These are phyloP conservation scores for Erodium maritimum DNA, from an alignment of 345 rosid genomes.

Conservation along the genomic window DNA sequence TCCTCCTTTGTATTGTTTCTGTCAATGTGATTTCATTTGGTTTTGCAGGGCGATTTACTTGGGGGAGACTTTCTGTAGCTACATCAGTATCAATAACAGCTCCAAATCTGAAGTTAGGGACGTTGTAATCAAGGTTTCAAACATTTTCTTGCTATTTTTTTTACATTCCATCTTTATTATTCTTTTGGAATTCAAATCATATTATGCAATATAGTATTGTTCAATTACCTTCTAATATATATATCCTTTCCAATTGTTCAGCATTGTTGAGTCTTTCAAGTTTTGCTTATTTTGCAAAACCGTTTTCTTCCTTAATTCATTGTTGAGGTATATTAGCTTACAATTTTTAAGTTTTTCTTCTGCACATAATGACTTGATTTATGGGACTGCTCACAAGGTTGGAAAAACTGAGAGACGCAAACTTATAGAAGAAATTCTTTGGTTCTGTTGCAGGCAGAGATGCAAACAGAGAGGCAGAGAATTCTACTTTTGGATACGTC, in stretches of 20 bases:
- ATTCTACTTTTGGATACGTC: constrained; percentile 79
- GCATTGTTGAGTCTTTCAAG: constrained; percentile 1
- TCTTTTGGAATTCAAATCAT: too few species aligned
- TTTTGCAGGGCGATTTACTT: constrained; percentile 68
- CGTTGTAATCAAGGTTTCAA: constrained; percentile 54
- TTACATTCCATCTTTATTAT: not conserved
- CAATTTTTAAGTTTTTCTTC: not conserved
- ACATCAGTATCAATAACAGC: constrained; percentile 80
- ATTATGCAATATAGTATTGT: not conserved
- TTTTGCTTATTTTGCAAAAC: not conserved
- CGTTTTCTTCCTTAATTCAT: not conserved
- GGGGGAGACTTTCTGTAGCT: constrained; percentile 93
- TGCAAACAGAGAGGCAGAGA: constrained; percentile 90
- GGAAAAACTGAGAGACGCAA: not conserved
- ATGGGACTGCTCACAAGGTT: too few species aligned
- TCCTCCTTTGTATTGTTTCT: too few species aligned
- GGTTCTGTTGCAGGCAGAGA: constrained; percentile 68
- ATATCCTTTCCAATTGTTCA: too few species aligned
- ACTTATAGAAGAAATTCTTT: too few species aligned
- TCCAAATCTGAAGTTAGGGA: constrained; percentile 80
- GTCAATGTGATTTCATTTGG: not conserved
- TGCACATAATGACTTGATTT: not conserved
- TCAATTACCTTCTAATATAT: too few species aligned
- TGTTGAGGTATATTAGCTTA: not conserved
- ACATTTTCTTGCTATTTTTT: not conserved